Conservation (phyloP, 2,329 filamentous ascomycete species). For the Paracoccidioides brasiliensis region DNA sequence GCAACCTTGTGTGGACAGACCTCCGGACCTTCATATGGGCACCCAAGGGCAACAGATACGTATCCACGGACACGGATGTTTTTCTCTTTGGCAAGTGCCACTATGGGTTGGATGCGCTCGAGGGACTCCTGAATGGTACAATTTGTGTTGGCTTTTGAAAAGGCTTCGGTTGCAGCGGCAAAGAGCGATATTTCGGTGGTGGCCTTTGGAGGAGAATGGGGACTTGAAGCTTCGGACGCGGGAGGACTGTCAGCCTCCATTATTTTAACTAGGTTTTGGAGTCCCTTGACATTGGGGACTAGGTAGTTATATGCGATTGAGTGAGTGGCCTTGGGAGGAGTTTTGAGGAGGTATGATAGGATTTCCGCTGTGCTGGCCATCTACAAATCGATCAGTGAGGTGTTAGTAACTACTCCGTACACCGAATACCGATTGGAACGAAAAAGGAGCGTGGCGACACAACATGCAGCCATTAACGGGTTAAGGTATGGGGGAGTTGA, state of each 20-base stretch:
- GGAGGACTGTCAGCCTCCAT: slow-evolving; percentile 33
- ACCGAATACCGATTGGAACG: neutral
- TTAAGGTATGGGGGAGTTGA: no score
- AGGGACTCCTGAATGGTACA: slow-evolving; percentile 51
- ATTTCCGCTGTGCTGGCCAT: slow-evolving; percentile 54
- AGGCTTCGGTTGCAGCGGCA: slow-evolving; percentile 51
- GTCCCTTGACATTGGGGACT: slow-evolving; percentile 48
- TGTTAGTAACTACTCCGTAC: neutral
- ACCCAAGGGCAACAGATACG: slow-evolving; percentile 51
- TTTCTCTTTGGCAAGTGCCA: slow-evolving; percentile 42
- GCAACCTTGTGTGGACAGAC: slow-evolving; percentile 48
- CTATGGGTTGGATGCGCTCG: slow-evolving; percentile 45
- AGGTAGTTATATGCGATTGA: slow-evolving; percentile 54
- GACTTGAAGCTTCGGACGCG: slow-evolving; percentile 14
- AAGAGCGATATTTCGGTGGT: slow-evolving; percentile 49
- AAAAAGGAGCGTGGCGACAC: neutral
- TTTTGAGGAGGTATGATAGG: slow-evolving; percentile 40
- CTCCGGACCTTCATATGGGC: slow-evolving; percentile 52
- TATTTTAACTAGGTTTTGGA: slow-evolving; percentile 45
- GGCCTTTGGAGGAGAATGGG: slow-evolving; percentile 20
- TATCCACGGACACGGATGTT: slow-evolving; percentile 50
- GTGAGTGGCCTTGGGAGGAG: slow-evolving; percentile 37
- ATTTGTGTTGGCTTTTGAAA: slow-evolving; percentile 54
- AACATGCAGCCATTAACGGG: neutral
- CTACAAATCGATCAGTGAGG: slow-evolving; percentile 21